Percentiles rank a stretch among this genome's conserved stretches.
Conservation (phyloP, 2,329 filamentous ascomycete genomes). For the Graphilbum sp. region DNA sequence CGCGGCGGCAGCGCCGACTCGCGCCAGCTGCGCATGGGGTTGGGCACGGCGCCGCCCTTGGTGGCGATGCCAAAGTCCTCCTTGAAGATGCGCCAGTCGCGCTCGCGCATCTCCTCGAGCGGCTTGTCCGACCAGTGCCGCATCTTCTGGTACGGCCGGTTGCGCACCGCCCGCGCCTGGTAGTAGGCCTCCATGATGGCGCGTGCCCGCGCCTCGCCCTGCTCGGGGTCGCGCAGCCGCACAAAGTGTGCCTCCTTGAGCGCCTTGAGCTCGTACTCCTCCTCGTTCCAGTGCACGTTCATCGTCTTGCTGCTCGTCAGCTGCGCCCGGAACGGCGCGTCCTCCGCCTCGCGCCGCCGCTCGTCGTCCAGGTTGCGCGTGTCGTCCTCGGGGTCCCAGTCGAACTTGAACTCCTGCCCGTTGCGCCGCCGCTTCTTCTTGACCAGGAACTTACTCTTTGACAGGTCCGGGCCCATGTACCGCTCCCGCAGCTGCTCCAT, state of each 20-base stretch:
- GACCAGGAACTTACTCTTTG: conserved; percentile 70
- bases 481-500: conserved; percentile 58
- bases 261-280: conserved; percentile 8
- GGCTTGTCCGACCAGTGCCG: conserved; percentile 95
- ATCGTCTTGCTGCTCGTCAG: conserved; percentile 7
- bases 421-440: conserved; percentile 91
- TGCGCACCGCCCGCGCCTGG: conserved; percentile 54
- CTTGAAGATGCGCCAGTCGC: conserved; percentile 99
- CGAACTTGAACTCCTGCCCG: conserved; percentile 96
- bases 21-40: conserved; percentile 88
- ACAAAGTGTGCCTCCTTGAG: conserved; percentile 6
- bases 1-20: conserved; percentile 68
- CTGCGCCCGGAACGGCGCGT: conserved; percentile 24
- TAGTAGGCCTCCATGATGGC: conserved; percentile 77
- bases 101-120: conserved; percentile 83
- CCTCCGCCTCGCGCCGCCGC: conserved; percentile 52
- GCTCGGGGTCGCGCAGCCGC: conserved; percentile 55
- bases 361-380: conserved; percentile 37
- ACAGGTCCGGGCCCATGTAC: conserved; percentile 85
- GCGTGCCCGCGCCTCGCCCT: conserved; percentile 59
- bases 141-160: conserved; percentile 54
- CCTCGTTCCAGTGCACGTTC: conserved; percentile 6
- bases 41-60: conserved; percentile 80
- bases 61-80: conserved; percentile 96
- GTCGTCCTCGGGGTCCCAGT: conserved; percentile 92